phyloP scores from a whole-genome alignment of 2,329 filamentous ascomycete species.

The Stromatinia cepivora region DNA sequence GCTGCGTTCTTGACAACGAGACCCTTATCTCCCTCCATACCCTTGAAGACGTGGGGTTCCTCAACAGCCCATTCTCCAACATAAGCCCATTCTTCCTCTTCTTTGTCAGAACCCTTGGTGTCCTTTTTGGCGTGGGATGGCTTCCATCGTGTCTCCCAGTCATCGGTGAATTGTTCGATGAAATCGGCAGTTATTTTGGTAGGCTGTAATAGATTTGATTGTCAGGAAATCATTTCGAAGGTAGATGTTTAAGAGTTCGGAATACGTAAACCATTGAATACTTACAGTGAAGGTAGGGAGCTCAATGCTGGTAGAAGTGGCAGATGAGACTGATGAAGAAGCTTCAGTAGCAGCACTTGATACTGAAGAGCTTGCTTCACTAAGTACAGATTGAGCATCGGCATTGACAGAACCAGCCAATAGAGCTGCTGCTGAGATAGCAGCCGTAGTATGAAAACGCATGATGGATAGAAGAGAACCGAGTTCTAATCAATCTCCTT shows the following conservation, averaged over 20 bases:
- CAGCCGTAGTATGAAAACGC: conserved; percentile 81
- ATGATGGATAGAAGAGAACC: conserved; percentile 49
- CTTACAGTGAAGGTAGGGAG: conserved; percentile 88
- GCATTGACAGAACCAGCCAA: conserved; percentile 69
- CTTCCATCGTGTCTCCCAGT: conserved; percentile 93
- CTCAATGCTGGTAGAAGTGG: conserved; percentile 59
- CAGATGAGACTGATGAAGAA: conserved; percentile 42
- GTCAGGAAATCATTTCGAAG: conserved; percentile 1
- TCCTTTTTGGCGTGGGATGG: conserved; percentile 97
- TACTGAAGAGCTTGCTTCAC: conserved; percentile 47
- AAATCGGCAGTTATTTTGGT: conserved; percentile 88
- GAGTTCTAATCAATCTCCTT: conserved; percentile 29
- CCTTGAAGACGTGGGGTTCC: conserved; percentile 87
- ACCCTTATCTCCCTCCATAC: conserved; percentile 92
- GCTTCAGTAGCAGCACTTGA: conserved; percentile 42
- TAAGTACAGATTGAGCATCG: conserved; percentile 59
- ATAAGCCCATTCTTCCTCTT: conserved; percentile 88
- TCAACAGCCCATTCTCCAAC: conserved; percentile 96
- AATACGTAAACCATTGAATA: conserved; percentile 9
- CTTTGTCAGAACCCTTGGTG: conserved; percentile 64
- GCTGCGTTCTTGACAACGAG: conserved; percentile 97
- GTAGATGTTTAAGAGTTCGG: conserved; percentile 30
- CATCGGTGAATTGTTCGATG: conserved; percentile 97
- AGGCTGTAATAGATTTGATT: conserved; percentile 58
- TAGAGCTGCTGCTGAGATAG: conserved; percentile 72